These are phyloP conservation scores for Alnus glutinosa DNA, from an alignment of 306 rosid species.

Conservation along the genomic window DNA sequence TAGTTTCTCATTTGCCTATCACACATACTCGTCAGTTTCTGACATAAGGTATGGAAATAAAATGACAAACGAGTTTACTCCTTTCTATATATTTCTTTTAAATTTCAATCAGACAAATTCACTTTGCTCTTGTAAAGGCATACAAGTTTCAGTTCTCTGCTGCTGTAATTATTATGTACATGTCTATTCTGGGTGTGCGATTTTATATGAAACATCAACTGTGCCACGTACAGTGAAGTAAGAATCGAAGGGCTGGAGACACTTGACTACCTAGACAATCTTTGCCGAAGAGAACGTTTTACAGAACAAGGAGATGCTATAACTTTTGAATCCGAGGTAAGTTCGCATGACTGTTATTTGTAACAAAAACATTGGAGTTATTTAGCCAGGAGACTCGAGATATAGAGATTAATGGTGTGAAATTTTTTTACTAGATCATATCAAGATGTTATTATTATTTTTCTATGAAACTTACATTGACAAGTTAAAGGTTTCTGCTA, in stretches of 20 bases:
- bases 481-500: not conserved
- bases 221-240: constrained; percentile 70
- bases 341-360: constrained; percentile 10
- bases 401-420: not conserved
- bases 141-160: not conserved
- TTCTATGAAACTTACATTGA: not conserved
- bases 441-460: not conserved
- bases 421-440: not conserved
- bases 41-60: constrained; percentile 68
- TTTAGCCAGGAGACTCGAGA: not conserved
- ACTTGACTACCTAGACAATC: constrained; percentile 83
- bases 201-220: constrained; percentile 9
- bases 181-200: constrained; percentile 16
- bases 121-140: not conserved
- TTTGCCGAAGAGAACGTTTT: constrained; percentile 72
- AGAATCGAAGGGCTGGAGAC: constrained; percentile 95
- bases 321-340: constrained; percentile 92
- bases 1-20: constrained; percentile 86
- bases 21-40: constrained; percentile 77
- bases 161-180: not conserved
- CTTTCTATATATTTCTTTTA: too few species aligned
- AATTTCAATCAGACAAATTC: too few species aligned
- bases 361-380: not conserved
- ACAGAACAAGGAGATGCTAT: constrained; percentile 95
- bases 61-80: too few species aligned